Evolutionary conservation across 208 protist species (phyloP).

Genomic region (Trypanosoma cruzi): DNA sequence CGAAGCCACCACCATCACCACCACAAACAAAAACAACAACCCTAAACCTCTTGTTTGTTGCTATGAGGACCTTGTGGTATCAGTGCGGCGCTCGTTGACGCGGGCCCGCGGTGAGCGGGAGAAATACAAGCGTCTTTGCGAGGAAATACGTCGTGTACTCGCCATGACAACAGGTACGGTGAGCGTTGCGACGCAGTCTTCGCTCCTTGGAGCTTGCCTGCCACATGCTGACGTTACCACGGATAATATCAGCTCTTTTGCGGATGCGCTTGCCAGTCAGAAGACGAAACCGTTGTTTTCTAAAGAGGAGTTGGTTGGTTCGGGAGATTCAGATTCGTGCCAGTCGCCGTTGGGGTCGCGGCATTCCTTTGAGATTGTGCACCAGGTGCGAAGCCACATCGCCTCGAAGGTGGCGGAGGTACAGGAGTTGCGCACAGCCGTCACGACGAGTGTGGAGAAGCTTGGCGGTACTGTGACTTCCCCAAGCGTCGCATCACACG

Average conservation of each 20-base stretch:
- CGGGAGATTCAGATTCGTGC: background rate
- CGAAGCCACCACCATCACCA: background rate
- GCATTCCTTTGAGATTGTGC: constrained; percentile 18
- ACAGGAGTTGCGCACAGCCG: constrained; percentile 35
- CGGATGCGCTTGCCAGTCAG: background rate
- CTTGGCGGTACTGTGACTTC: constrained; percentile 37
- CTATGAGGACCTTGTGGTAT: constrained; percentile 15
- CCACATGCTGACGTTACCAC: background rate
- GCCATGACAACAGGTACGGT: background rate
- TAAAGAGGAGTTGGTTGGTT: constrained; percentile 16
- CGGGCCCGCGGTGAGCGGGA: background rate
- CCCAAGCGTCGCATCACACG: constrained; percentile 13
- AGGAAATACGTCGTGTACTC: constrained; percentile 15
- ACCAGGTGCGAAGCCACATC: constrained; percentile 32
- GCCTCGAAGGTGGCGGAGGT: constrained; percentile 29
- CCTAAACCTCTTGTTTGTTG: background rate
- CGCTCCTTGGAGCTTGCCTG: background rate
- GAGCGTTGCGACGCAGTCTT: background rate
- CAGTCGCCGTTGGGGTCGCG: constrained; percentile 6
- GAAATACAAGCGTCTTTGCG: background rate
- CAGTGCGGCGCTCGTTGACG: background rate
- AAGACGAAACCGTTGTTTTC: constrained; percentile 27
- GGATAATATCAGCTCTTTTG: background rate
- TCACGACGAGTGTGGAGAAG: constrained; percentile 31
- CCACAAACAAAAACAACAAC: background rate